Evolutionary conservation across 139 green algal species (phyloP).

Genomic region (Bryopsis sp.): DNA sequence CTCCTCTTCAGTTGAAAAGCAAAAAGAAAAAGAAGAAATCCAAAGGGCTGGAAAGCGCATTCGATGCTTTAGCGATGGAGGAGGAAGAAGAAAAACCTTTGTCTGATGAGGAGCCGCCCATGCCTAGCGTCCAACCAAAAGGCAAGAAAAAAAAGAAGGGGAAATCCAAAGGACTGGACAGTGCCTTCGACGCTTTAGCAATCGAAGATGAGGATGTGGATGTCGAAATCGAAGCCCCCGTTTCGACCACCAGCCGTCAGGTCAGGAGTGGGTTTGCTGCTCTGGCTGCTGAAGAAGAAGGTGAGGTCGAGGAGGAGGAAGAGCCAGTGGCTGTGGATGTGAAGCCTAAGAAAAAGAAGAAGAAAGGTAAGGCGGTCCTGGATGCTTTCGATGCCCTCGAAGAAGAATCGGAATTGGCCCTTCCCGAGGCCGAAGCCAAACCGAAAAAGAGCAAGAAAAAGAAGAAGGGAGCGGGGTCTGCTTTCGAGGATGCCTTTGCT

Average conservation of each 20-base stretch:
- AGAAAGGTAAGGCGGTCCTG: neutral
- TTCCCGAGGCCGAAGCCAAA: neutral
- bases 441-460: conserved; percentile 47
- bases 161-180: conserved; percentile 23
- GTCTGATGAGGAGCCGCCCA: neutral
- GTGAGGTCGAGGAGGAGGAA: neutral
- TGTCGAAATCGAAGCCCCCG: conserved; percentile 31
- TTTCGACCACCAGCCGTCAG: too few relatives aligned
- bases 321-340: neutral
- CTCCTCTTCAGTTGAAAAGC: neutral
- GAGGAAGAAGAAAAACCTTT: neutral
- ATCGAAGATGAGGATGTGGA: conserved; percentile 24
- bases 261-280: neutral
- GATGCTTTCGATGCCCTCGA: neutral
- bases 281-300: conserved; percentile 3
- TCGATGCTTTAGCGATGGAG: conserved; percentile 3
- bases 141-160: conserved; percentile 33
- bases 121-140: too few relatives aligned
- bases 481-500: conserved; percentile 42
- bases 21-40: neutral
- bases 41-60: neutral
- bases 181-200: conserved; percentile 44
- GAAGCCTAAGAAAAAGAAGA: neutral
- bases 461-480: conserved; percentile 24
- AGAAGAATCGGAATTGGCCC: too few relatives aligned